Percentiles rank a stretch among this genome's conserved stretches.
Evolutionary conservation across 768 basidiomycete species (phyloP).

Genomic region (Suillus variegatus): DNA sequence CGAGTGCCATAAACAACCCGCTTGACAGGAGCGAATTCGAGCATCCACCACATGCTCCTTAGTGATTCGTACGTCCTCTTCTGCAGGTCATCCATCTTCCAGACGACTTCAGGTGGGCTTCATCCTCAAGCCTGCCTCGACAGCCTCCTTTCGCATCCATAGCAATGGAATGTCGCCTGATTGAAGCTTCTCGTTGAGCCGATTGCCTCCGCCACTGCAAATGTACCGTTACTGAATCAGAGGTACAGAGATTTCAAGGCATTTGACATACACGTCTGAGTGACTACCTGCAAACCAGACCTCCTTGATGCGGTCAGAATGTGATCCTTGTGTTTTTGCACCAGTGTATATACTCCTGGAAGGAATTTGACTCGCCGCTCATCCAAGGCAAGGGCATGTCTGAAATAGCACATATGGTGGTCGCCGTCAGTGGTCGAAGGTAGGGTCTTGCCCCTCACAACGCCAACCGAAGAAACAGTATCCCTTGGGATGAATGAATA

Average conservation of each 20-base stretch:
- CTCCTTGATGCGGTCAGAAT: conserved; percentile 27
- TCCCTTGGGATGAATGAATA: conserved; percentile 25
- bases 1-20: conserved; percentile 9
- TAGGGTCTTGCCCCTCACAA: conserved; percentile 17
- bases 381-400: conserved; percentile 37
- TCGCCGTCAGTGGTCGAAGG: conserved; percentile 18
- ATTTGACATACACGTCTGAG: conserved; percentile 33
- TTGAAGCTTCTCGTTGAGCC: conserved; percentile 8
- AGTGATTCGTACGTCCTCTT: conserved; percentile 11
- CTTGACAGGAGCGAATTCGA: conserved; percentile 10
- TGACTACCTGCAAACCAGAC: conserved; percentile 34
- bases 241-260: neutral
- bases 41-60: neutral
- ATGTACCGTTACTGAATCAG: neutral
- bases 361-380: conserved; percentile 37
- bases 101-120: conserved; percentile 6
- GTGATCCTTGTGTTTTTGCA: conserved; percentile 4
- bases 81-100: conserved; percentile 12
- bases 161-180: conserved; percentile 18
- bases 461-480: conserved; percentile 36
- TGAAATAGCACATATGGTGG: conserved; percentile 33
- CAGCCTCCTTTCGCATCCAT: conserved; percentile 31
- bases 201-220: conserved; percentile 22
- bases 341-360: conserved; percentile 29
- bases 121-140: conserved; percentile 20